Evolutionary conservation across 2,329 filamentous ascomycete species (phyloP), one percentile per base, ranked within the genome.

Genomic region (Alternaria hordeiaustralica): DNA sequence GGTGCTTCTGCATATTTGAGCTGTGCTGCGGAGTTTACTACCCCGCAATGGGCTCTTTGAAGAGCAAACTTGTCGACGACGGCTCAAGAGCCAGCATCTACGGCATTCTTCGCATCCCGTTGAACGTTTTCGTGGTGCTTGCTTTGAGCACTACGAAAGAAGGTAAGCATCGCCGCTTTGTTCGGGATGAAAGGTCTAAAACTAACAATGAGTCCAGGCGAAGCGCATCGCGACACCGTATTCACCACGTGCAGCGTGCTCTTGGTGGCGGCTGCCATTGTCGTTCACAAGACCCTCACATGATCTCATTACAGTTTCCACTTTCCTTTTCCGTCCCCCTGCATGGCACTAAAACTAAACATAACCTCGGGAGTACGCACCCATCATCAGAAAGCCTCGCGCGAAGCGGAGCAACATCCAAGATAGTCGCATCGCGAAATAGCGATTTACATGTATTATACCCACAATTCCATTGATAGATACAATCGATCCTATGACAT

Each of bases 1-100:
- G 84, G 84, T 81, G 82, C 8, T 87, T 89, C 70, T 87, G 86
- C 69, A 64, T 87, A 1, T 85, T 89, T 57, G 87, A 89, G 71
- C 78, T 81, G 11, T 87, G 86, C 71, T 83, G 88, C 21, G 87
- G 87, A 6, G 79, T 86, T 36, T 89, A 89, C 70, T 88, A 83
- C 69, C 87, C 87, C 0, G 84, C 82, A 61, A 86, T 88, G 73
- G 84, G 82, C 1, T 84, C 84, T 53, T 71, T 88, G 58, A 89
- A 88, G 74, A 84, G 85, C 7, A 78, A 80, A 41, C 75, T 87
- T 6, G 82, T 89, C n/a, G 83, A 86, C 2, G 87, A 89, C 71
- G 82, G 82, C 3, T 79, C 83, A 23, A 80, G 87, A 46, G 86
- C 84, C 4, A 83, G 83, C 46, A 81, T 89, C 15, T 89, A 89